Evolutionary conservation across 148 eudicot species (phyloP), one percentile per base, ranked within the genome.

Genomic region (Heliamphora exappendiculata): DNA sequence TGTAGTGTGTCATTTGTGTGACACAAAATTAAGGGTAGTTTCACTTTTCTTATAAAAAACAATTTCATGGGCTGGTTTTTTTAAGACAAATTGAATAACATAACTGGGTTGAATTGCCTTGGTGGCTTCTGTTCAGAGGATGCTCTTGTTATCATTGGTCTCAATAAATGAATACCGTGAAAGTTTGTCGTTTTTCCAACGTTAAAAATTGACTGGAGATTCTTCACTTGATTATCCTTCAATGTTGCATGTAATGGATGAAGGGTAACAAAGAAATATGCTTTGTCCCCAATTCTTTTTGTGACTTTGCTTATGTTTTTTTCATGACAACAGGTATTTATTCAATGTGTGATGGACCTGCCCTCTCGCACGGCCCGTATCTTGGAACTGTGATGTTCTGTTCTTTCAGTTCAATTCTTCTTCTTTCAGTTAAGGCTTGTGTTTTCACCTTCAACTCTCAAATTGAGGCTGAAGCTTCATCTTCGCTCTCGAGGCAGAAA

Each of bases 341-440:
- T 87, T 74, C 85, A 67, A 74, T 91, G 70, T 92, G 97, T 75
- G 98, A 95, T 82, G 91, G 85, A 29, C 89, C 97, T 78, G 93
- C 93, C 70, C 87, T 95, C 45, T 93, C 99, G 36, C 91, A 93
- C 12, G 99, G 98, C 62, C 97, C 94, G 13, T 95, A 91, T 85
- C 84, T 95, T 39, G 99, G 98, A 83, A 93, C 91, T 66, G 97
- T 91, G 82, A 81, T 88, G 34, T 7, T 93, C 41, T 88, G 93
- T 74, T 95, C 99, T 72, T 70, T 91, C 59, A 81, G 84, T 82
- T 93, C 98, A 24, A 75, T 90, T 76, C 77, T 95, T 68, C 86
- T 95, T 66, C 91, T 95, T 37, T 93, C 98, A 17, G 85, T 93
- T 24, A 95, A 95, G 89, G 89, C 91, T 70, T 91, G 91, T 84